phyloP scores from a whole-genome alignment of 1,139 yeast genomes.

The Protomyces lactucae-debilis region DNA sequence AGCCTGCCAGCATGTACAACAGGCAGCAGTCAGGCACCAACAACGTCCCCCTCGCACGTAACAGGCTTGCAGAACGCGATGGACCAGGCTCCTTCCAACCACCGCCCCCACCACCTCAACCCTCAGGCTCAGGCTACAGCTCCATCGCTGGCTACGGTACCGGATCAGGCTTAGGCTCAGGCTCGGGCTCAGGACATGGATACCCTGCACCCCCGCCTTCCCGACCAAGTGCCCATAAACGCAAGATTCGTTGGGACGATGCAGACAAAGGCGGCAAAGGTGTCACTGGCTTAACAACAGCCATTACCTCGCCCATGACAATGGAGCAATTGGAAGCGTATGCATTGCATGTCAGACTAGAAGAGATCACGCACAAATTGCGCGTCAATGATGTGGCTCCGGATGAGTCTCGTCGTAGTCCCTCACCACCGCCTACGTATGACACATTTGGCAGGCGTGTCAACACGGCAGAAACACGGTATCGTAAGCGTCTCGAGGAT shows the following conservation, averaged over 20 bases:
- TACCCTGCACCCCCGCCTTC: slow-evolving; percentile 6
- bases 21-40: slow-evolving; percentile 35
- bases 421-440: slow-evolving; percentile 91
- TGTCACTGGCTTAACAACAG: slow-evolving; percentile 42
- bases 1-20: not conserved
- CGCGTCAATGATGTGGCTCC: slow-evolving; percentile 47
- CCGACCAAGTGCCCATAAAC: slow-evolving; percentile 25
- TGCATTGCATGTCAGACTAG: slow-evolving; percentile 67
- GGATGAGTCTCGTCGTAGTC: slow-evolving; percentile 47
- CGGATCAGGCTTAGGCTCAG: not conserved
- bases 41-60: slow-evolving; percentile 37
- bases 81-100: slow-evolving; percentile 28
- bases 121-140: slow-evolving; percentile 21
- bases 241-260: slow-evolving; percentile 39
- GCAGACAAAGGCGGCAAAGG: slow-evolving; percentile 36
- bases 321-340: slow-evolving; percentile 83
- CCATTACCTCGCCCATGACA: slow-evolving; percentile 55
- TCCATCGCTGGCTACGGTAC: not conserved
- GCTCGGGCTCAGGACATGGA: not conserved
- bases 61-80: slow-evolving; percentile 31
- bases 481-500: slow-evolving; percentile 57
- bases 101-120: slow-evolving; percentile 31
- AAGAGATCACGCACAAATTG: slow-evolving; percentile 66
- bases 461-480: slow-evolving; percentile 73
- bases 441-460: slow-evolving; percentile 76